Evolutionary conservation across 108 stramenopile genomes (phyloP).

Genomic region (Skeletonema costatum): DNA sequence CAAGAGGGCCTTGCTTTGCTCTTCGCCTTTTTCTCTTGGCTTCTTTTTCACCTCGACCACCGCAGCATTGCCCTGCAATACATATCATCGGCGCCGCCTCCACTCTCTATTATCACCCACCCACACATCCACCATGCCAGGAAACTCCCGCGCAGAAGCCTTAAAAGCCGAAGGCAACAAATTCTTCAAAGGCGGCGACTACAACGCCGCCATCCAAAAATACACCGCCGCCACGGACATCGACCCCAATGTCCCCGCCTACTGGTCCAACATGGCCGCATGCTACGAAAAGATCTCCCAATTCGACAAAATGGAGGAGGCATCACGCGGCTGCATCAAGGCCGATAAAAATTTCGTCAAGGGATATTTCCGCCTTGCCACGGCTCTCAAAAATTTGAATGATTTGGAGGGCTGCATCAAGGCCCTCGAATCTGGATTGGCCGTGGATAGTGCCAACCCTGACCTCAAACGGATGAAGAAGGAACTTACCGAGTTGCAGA

Average conservation of each 20-base stretch:
- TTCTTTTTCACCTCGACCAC: background rate
- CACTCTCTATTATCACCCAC: background rate
- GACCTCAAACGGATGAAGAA: conserved; percentile 93
- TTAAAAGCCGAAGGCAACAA: conserved; percentile 88
- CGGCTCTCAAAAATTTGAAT: conserved; percentile 82
- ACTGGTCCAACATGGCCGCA: conserved; percentile 92
- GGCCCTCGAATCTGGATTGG: conserved; percentile 84
- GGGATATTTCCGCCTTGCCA: conserved; percentile 94
- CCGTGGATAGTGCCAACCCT: conserved; percentile 76
- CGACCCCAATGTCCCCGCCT: conserved; percentile 79
- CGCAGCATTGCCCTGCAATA: background rate
- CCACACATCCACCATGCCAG: conserved; percentile 29
- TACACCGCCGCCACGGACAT: conserved; percentile 88
- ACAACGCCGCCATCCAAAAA: conserved; percentile 83
- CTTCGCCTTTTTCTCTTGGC: background rate
- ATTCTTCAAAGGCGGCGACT: conserved; percentile 88
- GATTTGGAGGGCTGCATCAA: conserved; percentile 86
- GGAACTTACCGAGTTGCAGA: conserved; percentile 85
- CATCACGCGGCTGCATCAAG: conserved; percentile 90
- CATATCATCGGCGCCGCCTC: background rate
- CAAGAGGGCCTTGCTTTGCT: background rate
- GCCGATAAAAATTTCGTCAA: conserved; percentile 96
- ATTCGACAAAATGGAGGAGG: conserved; percentile 92
- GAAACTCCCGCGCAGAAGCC: conserved; percentile 70
- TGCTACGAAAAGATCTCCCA: conserved; percentile 91